A percentile compares a stretch with the other conserved stretches of the same genome.
These are phyloP conservation scores for Aspergillus calidoustus DNA, from an alignment of 2,329 filamentous ascomycete genomes.

Conservation along the genomic window DNA sequence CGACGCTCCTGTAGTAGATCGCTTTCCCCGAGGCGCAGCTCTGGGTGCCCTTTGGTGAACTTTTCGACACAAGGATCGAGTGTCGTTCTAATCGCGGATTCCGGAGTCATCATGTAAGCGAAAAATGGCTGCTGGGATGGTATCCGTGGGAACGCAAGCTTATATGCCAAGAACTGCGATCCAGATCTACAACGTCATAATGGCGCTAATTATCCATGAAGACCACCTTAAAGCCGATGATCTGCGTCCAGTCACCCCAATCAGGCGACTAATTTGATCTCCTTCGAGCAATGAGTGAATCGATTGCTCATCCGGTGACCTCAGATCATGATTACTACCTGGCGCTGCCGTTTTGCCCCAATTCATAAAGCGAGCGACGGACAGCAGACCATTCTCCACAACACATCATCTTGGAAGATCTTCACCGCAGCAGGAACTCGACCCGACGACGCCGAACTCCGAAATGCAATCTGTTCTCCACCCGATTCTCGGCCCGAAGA, in stretches of 20 bases:
- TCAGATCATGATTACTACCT: background rate
- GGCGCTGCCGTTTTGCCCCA: background rate
- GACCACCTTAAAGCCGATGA: background rate
- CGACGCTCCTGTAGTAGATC: slow-evolving; percentile 1
- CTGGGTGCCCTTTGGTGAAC: background rate
- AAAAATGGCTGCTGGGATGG: background rate
- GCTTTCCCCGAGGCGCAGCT: background rate
- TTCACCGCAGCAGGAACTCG: background rate
- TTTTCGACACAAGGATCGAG: background rate
- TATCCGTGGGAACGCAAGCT: background rate
- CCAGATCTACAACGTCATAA: slow-evolving; percentile 8
- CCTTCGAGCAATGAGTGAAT: background rate
- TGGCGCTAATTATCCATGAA: background rate
- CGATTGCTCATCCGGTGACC: background rate
- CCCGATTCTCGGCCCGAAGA: slow-evolving; percentile 42
- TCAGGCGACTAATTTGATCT: background rate
- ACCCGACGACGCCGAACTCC: background rate
- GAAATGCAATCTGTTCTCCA: slow-evolving; percentile 33
- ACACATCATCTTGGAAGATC: background rate
- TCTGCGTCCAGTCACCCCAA: background rate
- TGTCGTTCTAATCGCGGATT: background rate
- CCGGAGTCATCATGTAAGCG: background rate
- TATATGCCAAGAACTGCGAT: background rate
- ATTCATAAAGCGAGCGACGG: background rate
- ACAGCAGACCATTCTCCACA: background rate